Evolutionary conservation across 495 filamentous ascomycete species (phyloP), one percentile per base, ranked within the genome.

Genomic region (Aspergillus olivimuriae): DNA sequence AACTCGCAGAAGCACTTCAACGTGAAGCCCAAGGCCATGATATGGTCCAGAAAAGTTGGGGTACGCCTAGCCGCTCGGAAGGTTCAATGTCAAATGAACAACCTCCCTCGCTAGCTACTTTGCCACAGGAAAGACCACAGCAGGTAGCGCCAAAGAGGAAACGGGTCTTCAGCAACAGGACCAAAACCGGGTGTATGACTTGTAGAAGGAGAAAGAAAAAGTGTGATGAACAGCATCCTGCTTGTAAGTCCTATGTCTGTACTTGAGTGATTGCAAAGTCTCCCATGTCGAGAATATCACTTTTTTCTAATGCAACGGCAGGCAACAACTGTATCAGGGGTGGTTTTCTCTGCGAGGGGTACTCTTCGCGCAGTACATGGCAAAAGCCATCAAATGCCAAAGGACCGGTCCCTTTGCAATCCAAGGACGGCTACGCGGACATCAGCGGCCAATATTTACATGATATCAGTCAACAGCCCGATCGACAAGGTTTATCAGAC

Each of bases 161-260:
- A 58, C 80, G 88, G 18, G 73, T 94, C 55, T 98, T 97, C 58
- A 94, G 87, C 63, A 96, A 96, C 61, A 79, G 92, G 41, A 97
- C 92, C 14, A 97, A 97, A 69, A 96, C 92, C 23, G 92, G 92
- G 14, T 98, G 92, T 60, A 85, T 95, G 69, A 98, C 92, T 20
- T 98, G 92, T 61, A 76, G 92, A 42, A 78, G 82, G 52, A 78
- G 92, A 35, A 98, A 98, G 77, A 98, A 98, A 78, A 98, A 98
- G 65, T 98, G 92, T 59, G 92, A 98, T 56, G 92, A 98, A 68
- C 76, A 76, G 48, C 91, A 95, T 64, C 92, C 92, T 33, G 84
- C 89, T 71, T 98, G 92, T 94, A 53, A 69, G 73, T 68, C 16
- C 33, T n/a, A n/a, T n/a, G n/a, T n/a, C n/a, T n/a, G n/a, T n/a